phyloP scores from a whole-genome alignment of 306 rosid genomes.

The Herpetospermum pedunculosum region DNA sequence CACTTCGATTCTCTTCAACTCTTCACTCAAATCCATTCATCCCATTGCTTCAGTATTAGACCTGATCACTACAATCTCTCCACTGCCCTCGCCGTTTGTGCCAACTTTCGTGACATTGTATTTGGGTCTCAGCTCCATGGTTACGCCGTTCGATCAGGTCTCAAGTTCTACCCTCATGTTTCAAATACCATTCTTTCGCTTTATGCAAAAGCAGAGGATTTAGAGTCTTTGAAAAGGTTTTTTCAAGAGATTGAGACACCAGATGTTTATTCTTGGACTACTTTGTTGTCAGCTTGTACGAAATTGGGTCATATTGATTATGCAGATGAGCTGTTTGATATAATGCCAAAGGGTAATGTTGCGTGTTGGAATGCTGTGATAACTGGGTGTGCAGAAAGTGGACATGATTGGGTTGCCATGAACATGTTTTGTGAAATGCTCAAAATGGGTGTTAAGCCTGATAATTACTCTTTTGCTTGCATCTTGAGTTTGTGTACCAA shows the following conservation, averaged over 20 bases:
- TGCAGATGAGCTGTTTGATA: constrained; percentile 38
- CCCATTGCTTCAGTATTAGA: constrained; percentile 5
- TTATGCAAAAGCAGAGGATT: constrained; percentile 35
- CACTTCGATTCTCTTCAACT: constrained; percentile 31
- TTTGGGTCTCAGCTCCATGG: constrained; percentile 54
- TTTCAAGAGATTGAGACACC: constrained; percentile 34
- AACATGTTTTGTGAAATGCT: constrained; percentile 40
- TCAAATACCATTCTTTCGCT: constrained; percentile 54
- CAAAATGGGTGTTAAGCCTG: constrained; percentile 33
- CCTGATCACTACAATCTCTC: constrained; percentile 70
- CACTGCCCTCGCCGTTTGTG: constrained; percentile 38
- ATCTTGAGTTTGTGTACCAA: constrained; percentile 43
- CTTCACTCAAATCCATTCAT: constrained; percentile 39
- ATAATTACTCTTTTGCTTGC: constrained; percentile 45
- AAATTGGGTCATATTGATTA: constrained; percentile 28
- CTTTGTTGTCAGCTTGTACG: constrained; percentile 36
- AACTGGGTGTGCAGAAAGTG: constrained; percentile 40
- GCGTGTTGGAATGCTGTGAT: constrained; percentile 65
- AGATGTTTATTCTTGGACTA: constrained; percentile 69
- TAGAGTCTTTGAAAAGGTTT: constrained; percentile 20
- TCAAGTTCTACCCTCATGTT: constrained; percentile 42
- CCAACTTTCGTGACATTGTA: constrained; percentile 15
- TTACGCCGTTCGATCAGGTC: constrained; percentile 31
- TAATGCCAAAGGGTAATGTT: constrained; percentile 36
- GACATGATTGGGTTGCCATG: constrained; percentile 24